Base-by-base conservation (phyloP, 495 filamentous ascomycete genomes). In the Trichoderma asperelloides region DNA sequence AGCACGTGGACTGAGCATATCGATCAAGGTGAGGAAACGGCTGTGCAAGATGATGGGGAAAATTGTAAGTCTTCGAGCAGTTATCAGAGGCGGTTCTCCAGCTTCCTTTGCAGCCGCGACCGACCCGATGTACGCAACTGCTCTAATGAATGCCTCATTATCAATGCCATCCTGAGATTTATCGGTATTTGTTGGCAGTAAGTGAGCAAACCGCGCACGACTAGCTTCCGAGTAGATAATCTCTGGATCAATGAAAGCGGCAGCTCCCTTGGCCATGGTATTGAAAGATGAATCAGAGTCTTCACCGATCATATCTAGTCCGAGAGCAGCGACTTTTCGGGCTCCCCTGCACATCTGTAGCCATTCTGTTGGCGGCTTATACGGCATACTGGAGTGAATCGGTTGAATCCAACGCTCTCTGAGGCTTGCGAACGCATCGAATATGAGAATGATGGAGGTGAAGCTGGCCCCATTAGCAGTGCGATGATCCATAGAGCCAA, bases 291-390 rank as follows among this genome's bases (percentile, higher is more conserved):
- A 23, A 4, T 21, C 21, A 55, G 49, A 25, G 21, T 23, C 49
- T 55, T 21, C 49, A 11, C 49, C 49, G 49, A 55, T n/a, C 49
- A 55, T 21, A 9, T 21, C 4, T 3, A 55, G 21, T 21, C 49
- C 49, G 21, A 55, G 15, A n/a, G 21, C 0, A 55, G n/a, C n/a
- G n/a, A 55, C 49, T 9, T 55, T 55, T n/a, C 21, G 25, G 49
- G n/a, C 49, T 21, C 49, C 49, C 49, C n/a, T n/a, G n/a, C 49
- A 55, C 49, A 55, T 55, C n/a, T 55, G 49, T 25, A 55, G 49
- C 49, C 49, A 55, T 21, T 55, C 49, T 21, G 21, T 55, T 3
- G 49, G 49, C 25, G 49, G 49, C 49, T 55, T 55, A 25, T 55
- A 55, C 11, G 49, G 49, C 4, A 25, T 25, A 55, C 11, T 21